These are phyloP conservation scores for Citeromyces matritensis DNA, from an alignment of 805 yeast genomes.

Conservation along the genomic window DNA sequence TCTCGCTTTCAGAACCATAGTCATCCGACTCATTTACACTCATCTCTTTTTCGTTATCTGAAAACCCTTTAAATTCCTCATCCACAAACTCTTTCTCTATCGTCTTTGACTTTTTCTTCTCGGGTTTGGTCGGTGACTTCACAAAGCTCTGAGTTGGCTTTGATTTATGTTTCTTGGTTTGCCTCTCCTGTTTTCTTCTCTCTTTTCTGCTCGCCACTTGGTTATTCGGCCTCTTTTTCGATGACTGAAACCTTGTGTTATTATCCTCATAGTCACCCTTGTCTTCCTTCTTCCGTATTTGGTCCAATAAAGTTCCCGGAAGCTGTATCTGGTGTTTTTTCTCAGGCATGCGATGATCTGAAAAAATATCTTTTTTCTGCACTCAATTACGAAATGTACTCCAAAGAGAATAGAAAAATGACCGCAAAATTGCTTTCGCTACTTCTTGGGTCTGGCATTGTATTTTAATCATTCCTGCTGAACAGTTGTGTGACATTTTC, in stretches of 20 bases:
- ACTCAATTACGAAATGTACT: too few species aligned
- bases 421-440: too few species aligned
- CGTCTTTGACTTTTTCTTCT: slow-evolving; percentile 1
- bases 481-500: too few species aligned
- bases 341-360: too few species aligned
- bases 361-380: too few species aligned
- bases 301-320: slow-evolving; percentile 26
- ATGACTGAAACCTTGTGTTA: slow-evolving; percentile 11
- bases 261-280: slow-evolving; percentile 18
- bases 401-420: too few species aligned
- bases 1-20: slow-evolving; percentile 11
- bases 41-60: slow-evolving; percentile 5
- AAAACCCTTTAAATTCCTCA: not conserved
- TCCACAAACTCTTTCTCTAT: not conserved
- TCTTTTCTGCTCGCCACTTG: slow-evolving; percentile 17
- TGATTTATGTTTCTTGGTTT: slow-evolving; percentile 15
- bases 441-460: too few species aligned
- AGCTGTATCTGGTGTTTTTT: slow-evolving; percentile 19
- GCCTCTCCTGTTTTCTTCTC: slow-evolving; percentile 19
- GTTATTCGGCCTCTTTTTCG: slow-evolving; percentile 10
- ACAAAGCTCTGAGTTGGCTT: not conserved
- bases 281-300: slow-evolving; percentile 18
- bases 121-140: not conserved
- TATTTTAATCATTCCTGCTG: too few species aligned
- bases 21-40: slow-evolving; percentile 6